Percentiles rank a stretch among this genome's conserved stretches.
Evolutionary conservation across 2,329 filamentous ascomycete genomes (phyloP).

Genomic region (Aureobasidium sp.): DNA sequence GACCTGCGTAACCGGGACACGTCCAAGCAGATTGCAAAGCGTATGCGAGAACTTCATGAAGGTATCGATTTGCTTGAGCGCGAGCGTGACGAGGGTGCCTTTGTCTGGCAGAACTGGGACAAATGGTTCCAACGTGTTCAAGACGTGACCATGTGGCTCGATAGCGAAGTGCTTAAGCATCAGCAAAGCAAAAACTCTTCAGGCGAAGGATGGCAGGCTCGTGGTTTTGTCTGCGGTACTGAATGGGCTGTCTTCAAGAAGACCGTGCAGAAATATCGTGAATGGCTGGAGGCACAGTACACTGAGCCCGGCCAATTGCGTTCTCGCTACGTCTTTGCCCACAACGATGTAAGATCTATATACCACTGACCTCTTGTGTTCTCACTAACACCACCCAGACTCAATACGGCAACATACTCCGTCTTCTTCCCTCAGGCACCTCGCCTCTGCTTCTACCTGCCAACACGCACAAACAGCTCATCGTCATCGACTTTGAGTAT

Average conservation of each 20-base stretch:
- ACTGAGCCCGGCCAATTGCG: conserved; percentile 61
- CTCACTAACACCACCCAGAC: conserved; percentile 50
- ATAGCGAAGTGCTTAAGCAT: conserved; percentile 47
- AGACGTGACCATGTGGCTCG: conserved; percentile 52
- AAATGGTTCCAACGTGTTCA: conserved; percentile 70
- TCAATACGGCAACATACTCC: conserved; percentile 96
- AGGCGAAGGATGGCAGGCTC: conserved; percentile 56
- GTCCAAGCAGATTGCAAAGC: conserved; percentile 88
- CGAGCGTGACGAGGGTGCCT: conserved; percentile 72
- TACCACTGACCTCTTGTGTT: not conserved
- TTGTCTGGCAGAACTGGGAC: conserved; percentile 91
- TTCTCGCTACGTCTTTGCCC: conserved; percentile 80
- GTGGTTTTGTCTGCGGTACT: conserved; percentile 76
- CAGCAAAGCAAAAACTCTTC: conserved; percentile 1
- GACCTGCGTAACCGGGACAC: conserved; percentile 77
- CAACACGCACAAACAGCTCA: conserved; percentile 90
- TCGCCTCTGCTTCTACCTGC: conserved; percentile 82
- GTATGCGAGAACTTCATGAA: conserved; percentile 92
- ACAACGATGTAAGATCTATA: conserved; percentile 71
- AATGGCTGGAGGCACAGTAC: conserved; percentile 65
- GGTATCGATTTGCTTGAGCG: conserved; percentile 77
- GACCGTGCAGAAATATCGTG: conserved; percentile 69
- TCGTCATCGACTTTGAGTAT: conserved; percentile 98
- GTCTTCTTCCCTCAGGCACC: conserved; percentile 60
- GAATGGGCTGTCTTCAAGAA: conserved; percentile 73